phyloP scores from a whole-genome alignment of 192 early-diverging fungal species.

The Coemansia sp. region DNA sequence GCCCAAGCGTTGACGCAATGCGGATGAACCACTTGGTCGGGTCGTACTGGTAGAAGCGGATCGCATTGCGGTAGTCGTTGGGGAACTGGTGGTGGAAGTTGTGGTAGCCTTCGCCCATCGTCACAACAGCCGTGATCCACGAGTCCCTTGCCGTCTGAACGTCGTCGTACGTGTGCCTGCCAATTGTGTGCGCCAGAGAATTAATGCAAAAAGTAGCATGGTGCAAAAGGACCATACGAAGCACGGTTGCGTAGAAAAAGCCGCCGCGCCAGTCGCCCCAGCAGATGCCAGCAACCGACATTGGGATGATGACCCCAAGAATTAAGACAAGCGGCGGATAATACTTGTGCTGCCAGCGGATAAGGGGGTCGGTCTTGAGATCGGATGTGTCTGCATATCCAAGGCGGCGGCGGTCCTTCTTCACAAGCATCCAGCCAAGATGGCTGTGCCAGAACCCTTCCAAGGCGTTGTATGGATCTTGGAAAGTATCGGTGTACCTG shows the following conservation, averaged over 20 bases:
- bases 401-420: constrained; percentile 69
- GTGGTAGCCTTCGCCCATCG: constrained; percentile 76
- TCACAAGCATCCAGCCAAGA: constrained; percentile 84
- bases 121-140: constrained; percentile 71
- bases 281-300: constrained; percentile 77
- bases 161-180: constrained; percentile 75
- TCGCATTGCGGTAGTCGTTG: constrained; percentile 79
- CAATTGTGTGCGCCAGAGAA: constrained; percentile 77
- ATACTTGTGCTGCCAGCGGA: constrained; percentile 77
- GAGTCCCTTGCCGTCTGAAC: constrained; percentile 77
- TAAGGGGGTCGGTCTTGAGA: constrained; percentile 69
- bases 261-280: constrained; percentile 85
- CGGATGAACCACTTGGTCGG: constrained; percentile 85
- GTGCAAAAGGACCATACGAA: constrained; percentile 76
- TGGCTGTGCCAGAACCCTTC: constrained; percentile 81
- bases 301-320: constrained; percentile 80
- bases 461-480: constrained; percentile 82
- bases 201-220: constrained; percentile 90
- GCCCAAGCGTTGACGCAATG: constrained; percentile 57
- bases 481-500: constrained; percentile 81
- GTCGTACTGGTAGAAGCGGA: constrained; percentile 74
- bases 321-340: constrained; percentile 69
- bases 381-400: constrained; percentile 83
- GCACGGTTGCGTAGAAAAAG: constrained; percentile 72
- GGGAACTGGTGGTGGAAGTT: constrained; percentile 85